Base-by-base conservation (phyloP, 108 stramenopile species). In the Fistulifera solaris region DNA sequence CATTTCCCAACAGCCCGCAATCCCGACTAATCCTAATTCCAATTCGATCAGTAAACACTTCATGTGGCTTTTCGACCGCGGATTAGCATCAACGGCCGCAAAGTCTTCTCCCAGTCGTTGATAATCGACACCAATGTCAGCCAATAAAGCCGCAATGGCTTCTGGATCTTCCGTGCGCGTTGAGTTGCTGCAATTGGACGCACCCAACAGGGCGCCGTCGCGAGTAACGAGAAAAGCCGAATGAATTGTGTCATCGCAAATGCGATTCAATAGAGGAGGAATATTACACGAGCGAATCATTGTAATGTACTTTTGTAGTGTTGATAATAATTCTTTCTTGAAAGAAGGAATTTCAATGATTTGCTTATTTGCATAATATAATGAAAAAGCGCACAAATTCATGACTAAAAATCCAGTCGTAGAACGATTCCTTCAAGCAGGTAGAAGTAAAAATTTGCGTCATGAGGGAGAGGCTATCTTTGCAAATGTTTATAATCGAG, bases 261-360 rank as follows among this genome's bases (percentile, higher is more conserved):
- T 81, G 23, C 85, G 75, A 52, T 67, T 62, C 43, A 90, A 65
- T n/a, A 90, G 63, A 31, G 70, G 55, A 14, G 83, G 80, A 56
- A 90, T 90, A 38, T 77, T 76, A 53, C 83, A 64, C 2, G 89
- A 83, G 28, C 89, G 77, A 48, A 90, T 77, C 89, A 90, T 90
- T 47, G 40, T 40, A 14, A 14, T 40, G n/a, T n/a, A n/a, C n/a
- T n/a, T 35, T 8, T 35, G 31, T 35, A 35, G 31, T 35, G 31
- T 35, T 35, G 3, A 35, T 35, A 6, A 8, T 35, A 6, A 35
- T 35, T 35, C 31, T 8, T 35, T 35, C 31, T 35, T 35, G 31
- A 3, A 8, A 35, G 31, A 35, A 6, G n/a, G n/a, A n/a, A n/a
- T n/a, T n/a, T n/a, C n/a, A n/a, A n/a, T n/a, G n/a, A n/a, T n/a